A percentile compares a stretch with the other conserved stretches of the same genome.
phyloP scores from a whole-genome alignment of 768 basidiomycete species.

The Cyclocybe cylindracea region DNA sequence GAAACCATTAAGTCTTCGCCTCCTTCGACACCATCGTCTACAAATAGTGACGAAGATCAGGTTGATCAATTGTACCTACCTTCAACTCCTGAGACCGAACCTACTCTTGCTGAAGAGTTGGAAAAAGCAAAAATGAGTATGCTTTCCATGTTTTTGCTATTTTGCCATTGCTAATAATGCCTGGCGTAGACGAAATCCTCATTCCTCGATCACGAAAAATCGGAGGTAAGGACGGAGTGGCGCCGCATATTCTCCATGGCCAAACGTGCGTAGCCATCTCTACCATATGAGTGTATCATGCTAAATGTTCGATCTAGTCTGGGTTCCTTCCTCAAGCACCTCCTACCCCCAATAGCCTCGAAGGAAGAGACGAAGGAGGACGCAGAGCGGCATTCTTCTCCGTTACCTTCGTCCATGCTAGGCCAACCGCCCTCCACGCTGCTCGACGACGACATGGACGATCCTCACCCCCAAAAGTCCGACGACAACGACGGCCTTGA shows the following conservation, averaged over 20 bases:
- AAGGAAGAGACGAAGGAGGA: neutral
- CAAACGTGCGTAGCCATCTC: slow-evolving; percentile 22
- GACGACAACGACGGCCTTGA: slow-evolving; percentile 25
- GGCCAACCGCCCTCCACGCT: slow-evolving; percentile 25
- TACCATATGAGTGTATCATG: neutral
- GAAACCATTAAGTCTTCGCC: slow-evolving; percentile 42
- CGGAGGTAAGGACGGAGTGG: slow-evolving; percentile 34
- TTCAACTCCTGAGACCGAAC: slow-evolving; percentile 50
- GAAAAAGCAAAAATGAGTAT: slow-evolving; percentile 53
- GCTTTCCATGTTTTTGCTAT: slow-evolving; percentile 7
- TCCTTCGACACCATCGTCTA: slow-evolving; percentile 41
- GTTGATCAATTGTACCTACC: slow-evolving; percentile 53
- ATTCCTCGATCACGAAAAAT: slow-evolving; percentile 55
- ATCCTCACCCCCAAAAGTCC: neutral
- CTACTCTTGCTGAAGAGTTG: slow-evolving; percentile 37
- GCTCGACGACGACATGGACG: neutral
- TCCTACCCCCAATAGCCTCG: slow-evolving; percentile 15
- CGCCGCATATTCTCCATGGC: slow-evolving; percentile 27
- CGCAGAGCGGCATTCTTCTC: slow-evolving; percentile 3
- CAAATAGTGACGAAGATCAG: slow-evolving; percentile 45
- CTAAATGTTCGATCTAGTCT: slow-evolving; percentile 26
- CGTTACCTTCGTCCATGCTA: slow-evolving; percentile 17
- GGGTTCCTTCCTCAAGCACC: slow-evolving; percentile 36
- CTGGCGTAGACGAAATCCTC: slow-evolving; percentile 44
- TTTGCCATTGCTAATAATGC: neutral